Evolutionary conservation across 768 basidiomycete species (phyloP).

Genomic region (Agaricus blazei): DNA sequence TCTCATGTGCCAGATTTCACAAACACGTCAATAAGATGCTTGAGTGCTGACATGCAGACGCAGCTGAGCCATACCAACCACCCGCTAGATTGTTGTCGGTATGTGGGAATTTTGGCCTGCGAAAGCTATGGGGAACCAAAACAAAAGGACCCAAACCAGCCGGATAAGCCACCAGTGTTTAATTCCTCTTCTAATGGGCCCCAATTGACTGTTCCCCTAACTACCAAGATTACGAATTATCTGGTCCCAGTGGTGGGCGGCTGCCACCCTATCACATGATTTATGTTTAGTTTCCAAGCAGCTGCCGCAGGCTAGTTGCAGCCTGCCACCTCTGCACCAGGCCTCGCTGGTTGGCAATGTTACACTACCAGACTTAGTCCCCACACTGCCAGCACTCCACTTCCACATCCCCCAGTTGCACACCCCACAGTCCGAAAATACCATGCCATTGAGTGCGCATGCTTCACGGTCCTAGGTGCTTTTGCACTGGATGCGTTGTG

Average conservation of each 20-base stretch:
- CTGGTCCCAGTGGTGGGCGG: conserved; percentile 72
- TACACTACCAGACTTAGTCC: no score
- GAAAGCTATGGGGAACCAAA: conserved; percentile 58
- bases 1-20: conserved; percentile 62
- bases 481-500: no score
- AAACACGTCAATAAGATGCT: conserved; percentile 80
- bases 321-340: no score
- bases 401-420: no score
- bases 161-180: conserved; percentile 23
- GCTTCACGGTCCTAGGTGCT: no score
- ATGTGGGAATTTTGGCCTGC: conserved; percentile 96
- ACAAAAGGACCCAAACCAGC: conserved; percentile 51
- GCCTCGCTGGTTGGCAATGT: no score
- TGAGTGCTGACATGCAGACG: conserved; percentile 81
- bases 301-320: no score
- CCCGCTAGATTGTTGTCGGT: conserved; percentile 94
- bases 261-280: no score
- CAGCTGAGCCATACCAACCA: conserved; percentile 84
- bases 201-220: conserved; percentile 47
- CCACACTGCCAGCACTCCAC: no score
- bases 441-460: no score
- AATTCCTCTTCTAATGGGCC: conserved; percentile 17
- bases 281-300: no score
- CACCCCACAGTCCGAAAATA: no score
- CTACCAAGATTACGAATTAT: conserved; percentile 93